A percentile compares a stretch with the other conserved stretches of the same genome.
Evolutionary conservation across 257 asterid species (phyloP).

Genomic region (Euphrasia confusa): DNA sequence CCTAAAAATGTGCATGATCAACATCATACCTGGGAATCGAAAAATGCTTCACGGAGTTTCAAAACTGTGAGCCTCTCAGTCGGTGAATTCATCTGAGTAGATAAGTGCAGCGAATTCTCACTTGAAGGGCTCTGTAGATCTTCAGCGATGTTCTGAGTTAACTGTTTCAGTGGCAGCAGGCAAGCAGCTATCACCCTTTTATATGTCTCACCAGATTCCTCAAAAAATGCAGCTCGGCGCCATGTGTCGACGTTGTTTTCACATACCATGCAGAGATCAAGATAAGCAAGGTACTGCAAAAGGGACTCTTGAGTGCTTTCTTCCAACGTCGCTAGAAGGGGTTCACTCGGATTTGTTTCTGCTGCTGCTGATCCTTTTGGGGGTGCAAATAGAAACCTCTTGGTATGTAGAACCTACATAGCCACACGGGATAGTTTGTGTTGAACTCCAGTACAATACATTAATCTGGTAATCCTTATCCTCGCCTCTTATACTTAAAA

Average conservation of each 20-base stretch:
- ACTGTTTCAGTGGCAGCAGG: conserved; percentile 67
- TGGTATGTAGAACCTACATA: conserved; percentile 72
- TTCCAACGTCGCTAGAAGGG: conserved; percentile 68
- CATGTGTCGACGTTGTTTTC: conserved; percentile 88
- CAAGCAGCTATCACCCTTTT: conserved; percentile 66
- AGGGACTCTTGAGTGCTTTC: conserved; percentile 81
- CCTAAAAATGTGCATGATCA: conserved; percentile 7
- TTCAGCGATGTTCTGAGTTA: conserved; percentile 55
- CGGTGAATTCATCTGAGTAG: conserved; percentile 67
- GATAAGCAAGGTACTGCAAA: conserved; percentile 83
- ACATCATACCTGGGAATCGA: conserved; percentile 68
- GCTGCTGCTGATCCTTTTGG: conserved; percentile 99
- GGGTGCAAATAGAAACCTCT: conserved; percentile 83
- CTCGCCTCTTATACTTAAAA: no score
- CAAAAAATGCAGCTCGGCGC: conserved; percentile 98
- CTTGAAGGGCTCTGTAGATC: conserved; percentile 58
- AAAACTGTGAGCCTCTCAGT: conserved; percentile 54
- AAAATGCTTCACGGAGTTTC: conserved; percentile 52
- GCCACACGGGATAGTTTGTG: conserved; percentile 4
- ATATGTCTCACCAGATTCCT: conserved; percentile 89
- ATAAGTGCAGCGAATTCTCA: conserved; percentile 54
- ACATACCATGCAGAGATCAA: conserved; percentile 88
- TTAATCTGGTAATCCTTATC: no score
- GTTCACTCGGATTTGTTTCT: conserved; percentile 89
- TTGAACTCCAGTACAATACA: no score